Percentiles rank a stretch among this genome's conserved stretches.
These are phyloP conservation scores for Tetrahymena elliotti DNA, from an alignment of 73 alveolate genomes.

Conservation along the genomic window DNA sequence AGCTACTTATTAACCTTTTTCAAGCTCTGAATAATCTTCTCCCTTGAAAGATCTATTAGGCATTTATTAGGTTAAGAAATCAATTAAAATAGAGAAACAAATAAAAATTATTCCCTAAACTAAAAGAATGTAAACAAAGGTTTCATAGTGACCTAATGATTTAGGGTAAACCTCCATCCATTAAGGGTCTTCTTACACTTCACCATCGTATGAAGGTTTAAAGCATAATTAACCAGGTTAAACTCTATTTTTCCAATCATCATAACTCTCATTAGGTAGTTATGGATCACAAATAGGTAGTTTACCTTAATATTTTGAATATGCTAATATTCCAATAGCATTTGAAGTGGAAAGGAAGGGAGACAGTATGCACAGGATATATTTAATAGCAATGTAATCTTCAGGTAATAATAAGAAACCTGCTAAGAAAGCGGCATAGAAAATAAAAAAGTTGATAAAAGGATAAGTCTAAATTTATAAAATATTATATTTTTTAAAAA, in stretches of 20 bases:
- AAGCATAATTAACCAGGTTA: neutral
- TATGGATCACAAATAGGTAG: neutral
- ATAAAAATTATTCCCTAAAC: neutral
- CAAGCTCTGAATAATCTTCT: neutral
- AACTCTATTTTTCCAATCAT: neutral
- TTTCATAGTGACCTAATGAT: neutral
- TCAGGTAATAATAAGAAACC: neutral
- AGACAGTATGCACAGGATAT: neutral
- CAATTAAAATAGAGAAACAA: neutral
- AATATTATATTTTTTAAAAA: neutral
- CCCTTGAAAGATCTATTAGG: neutral
- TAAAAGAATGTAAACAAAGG: neutral
- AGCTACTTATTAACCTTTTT: neutral
- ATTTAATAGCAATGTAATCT: neutral
- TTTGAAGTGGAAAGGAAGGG: neutral
- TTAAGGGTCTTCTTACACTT: neutral
- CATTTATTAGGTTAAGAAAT: neutral
- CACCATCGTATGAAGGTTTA: neutral
- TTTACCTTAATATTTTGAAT: neutral
- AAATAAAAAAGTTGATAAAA: neutral
- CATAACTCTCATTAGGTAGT: neutral
- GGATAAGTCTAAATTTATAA: neutral
- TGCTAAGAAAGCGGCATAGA: neutral
- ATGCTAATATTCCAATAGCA: neutral
- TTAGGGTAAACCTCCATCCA: neutral